phyloP scores from a whole-genome alignment of 148 eudicot species.

The Camellia granthamiana region DNA sequence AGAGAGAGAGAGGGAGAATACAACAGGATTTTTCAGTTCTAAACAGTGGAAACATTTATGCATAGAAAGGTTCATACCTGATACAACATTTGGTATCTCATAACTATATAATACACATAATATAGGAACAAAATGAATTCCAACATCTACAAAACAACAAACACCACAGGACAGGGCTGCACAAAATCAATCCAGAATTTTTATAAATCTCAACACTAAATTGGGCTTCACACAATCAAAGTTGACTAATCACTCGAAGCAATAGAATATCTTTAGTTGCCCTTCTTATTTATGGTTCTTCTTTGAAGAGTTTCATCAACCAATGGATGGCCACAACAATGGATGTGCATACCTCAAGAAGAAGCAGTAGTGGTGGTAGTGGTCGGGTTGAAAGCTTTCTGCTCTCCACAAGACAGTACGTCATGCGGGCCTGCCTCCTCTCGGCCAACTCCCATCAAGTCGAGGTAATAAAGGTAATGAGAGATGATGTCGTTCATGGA shows the following conservation, averaged over 20 bases:
- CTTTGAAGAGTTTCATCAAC: conserved; percentile 1
- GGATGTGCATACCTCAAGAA: conserved; percentile 27
- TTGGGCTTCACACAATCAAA: conserved; percentile 6
- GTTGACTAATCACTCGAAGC: conserved; percentile 6
- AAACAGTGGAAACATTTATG: background rate
- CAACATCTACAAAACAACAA: conserved; percentile 8
- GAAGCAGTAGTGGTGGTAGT: conserved; percentile 29
- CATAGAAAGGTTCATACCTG: conserved; percentile 1
- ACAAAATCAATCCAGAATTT: conserved; percentile 7
- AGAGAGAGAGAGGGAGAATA: no score
- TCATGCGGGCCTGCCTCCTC: conserved; percentile 72
- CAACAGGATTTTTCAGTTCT: no score
- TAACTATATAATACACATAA: background rate
- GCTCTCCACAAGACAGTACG: conserved; percentile 77
- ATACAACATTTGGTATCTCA: background rate
- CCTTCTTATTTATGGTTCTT: conserved; percentile 22
- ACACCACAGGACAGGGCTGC: background rate
- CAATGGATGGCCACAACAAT: background rate
- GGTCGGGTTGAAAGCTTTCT: conserved; percentile 65
- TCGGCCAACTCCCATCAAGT: conserved; percentile 80
- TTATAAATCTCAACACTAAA: background rate
- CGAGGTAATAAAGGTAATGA: conserved; percentile 80
- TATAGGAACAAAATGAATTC: conserved; percentile 17
- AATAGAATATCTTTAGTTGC: background rate
- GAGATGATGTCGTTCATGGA: conserved; percentile 66